These are phyloP conservation scores for Luffa aegyptiaca DNA, from an alignment of 306 rosid species.

Conservation along the genomic window DNA sequence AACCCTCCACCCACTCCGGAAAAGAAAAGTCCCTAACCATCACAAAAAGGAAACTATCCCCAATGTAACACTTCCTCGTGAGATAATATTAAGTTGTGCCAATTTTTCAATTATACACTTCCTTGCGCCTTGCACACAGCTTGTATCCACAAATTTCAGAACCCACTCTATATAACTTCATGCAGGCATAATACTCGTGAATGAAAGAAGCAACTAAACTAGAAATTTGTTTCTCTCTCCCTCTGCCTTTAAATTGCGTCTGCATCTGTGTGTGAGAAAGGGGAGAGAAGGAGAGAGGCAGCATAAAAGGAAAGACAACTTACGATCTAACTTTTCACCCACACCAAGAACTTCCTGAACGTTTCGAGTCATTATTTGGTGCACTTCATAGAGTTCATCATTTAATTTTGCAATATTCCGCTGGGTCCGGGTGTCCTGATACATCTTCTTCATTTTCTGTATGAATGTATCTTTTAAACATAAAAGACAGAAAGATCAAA, in stretches of 20 bases:
- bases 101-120: background rate
- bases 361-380: slow-evolving; percentile 95
- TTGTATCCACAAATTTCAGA: background rate
- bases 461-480: slow-evolving; percentile 74
- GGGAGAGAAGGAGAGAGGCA: background rate
- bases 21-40: background rate
- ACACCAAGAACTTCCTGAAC: slow-evolving; percentile 99
- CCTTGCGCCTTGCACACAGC: background rate
- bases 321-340: slow-evolving; percentile 98
- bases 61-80: no score
- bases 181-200: background rate
- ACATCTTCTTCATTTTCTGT: slow-evolving; percentile 86
- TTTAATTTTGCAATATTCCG: slow-evolving; percentile 89
- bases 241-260: background rate
- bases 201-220: background rate
- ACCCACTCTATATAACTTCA: background rate
- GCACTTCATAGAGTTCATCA: slow-evolving; percentile 96
- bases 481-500: slow-evolving; percentile 22
- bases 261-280: background rate
- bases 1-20: background rate
- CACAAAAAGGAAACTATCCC: background rate
- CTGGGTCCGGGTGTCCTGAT: slow-evolving; percentile 92
- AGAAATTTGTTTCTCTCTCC: background rate
- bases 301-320: slow-evolving; percentile 8
- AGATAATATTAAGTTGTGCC: no score